Percentiles rank a stretch among this genome's conserved stretches.
Evolutionary conservation across 768 basidiomycete genomes (phyloP).

Genomic region (Leucocoprinus leucothites): DNA sequence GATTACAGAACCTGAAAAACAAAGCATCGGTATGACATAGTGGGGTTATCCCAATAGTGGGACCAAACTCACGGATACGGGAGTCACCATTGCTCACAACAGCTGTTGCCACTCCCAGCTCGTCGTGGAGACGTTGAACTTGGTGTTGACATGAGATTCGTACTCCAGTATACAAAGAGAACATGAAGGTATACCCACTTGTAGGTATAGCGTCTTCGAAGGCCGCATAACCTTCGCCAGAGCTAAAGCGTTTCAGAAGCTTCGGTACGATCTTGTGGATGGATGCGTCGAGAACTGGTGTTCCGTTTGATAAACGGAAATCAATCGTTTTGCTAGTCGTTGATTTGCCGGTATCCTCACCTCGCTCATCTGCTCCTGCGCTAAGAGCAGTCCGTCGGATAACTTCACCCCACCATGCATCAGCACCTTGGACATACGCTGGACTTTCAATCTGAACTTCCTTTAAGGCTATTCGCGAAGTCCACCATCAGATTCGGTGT

Average conservation of each 20-base stretch:
- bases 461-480: conserved; percentile 31
- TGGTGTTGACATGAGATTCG: background rate
- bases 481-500: background rate
- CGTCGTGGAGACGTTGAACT: conserved; percentile 45
- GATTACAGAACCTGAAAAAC: conserved; percentile 43
- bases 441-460: conserved; percentile 56
- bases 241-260: conserved; percentile 69
- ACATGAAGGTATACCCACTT: conserved; percentile 16
- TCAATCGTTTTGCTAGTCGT: background rate
- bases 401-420: conserved; percentile 77
- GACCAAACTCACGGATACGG: conserved; percentile 55
- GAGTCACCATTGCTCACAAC: conserved; percentile 72
- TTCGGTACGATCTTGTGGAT: conserved; percentile 54
- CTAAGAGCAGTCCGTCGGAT: conserved; percentile 71
- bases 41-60: background rate
- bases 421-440: conserved; percentile 50
- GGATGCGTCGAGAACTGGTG: conserved; percentile 50
- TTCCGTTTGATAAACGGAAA: background rate
- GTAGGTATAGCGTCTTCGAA: conserved; percentile 31
- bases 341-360: conserved; percentile 29
- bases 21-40: background rate
- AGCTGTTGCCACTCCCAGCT: conserved; percentile 46
- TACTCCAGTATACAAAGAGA: background rate
- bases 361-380: conserved; percentile 61
- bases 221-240: conserved; percentile 59